Percentiles rank a stretch among this genome's conserved stretches.
These are phyloP conservation scores for Phytopythium chamaehyphon DNA, from an alignment of 352 stramenopile genomes.

Conservation along the genomic window DNA sequence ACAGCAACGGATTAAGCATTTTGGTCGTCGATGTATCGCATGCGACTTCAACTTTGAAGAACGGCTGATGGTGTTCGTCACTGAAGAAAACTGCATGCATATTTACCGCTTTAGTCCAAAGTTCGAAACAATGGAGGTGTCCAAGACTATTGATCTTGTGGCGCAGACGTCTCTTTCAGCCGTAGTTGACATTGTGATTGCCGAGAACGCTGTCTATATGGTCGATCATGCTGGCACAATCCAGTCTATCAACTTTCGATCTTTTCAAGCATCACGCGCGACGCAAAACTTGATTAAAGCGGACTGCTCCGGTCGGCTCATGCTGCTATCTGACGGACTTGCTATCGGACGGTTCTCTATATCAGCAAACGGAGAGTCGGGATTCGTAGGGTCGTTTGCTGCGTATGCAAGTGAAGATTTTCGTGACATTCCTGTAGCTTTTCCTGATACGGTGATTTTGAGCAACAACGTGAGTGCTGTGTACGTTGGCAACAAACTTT, in stretches of 20 bases:
- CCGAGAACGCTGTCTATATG: background rate
- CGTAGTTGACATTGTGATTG: background rate
- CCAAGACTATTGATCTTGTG: background rate
- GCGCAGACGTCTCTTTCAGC: background rate
- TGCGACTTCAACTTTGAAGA: conserved; percentile 6
- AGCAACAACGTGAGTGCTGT: background rate
- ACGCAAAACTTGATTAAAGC: background rate
- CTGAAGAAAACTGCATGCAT: conserved; percentile 1
- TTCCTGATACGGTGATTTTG: background rate
- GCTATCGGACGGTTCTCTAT: background rate
- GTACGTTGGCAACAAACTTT: background rate
- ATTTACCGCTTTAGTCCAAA: conserved; percentile 17
- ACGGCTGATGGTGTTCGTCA: conserved; percentile 4
- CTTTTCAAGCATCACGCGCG: background rate
- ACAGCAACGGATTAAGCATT: background rate
- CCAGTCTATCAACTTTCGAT: conserved; percentile 1
- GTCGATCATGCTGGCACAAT: background rate
- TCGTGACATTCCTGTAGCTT: background rate
- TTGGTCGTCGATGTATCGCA: conserved; percentile 3
- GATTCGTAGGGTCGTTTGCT: background rate
- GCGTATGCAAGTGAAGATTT: background rate
- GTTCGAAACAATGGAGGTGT: conserved; percentile 10
- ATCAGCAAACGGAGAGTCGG: background rate
- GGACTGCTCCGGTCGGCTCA: background rate
- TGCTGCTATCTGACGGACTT: background rate